Percentiles rank a stretch among this genome's conserved stretches.
These are phyloP conservation scores for Neophaeococcomyces aloes DNA, from an alignment of 2,329 filamentous ascomycete species.

Conservation along the genomic window DNA sequence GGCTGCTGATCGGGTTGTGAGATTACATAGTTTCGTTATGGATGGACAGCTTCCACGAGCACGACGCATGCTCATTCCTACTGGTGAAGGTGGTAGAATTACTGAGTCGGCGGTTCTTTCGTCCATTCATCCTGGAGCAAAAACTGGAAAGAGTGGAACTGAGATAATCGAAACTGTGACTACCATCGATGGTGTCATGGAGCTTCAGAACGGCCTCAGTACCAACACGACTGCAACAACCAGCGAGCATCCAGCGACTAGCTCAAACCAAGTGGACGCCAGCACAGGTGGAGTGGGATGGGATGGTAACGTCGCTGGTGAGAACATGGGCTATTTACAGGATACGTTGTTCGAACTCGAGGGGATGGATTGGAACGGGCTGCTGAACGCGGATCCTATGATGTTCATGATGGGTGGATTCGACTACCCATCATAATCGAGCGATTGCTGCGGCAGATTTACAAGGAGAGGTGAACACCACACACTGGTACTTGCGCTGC, in stretches of 20 bases:
- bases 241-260: neutral
- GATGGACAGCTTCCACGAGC: conserved; percentile 5
- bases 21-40: conserved; percentile 2
- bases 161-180: neutral
- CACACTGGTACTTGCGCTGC: no score
- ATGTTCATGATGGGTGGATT: neutral
- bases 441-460: no score
- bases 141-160: no score
- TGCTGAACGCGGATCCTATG: neutral
- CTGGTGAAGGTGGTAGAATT: neutral
- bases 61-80: conserved; percentile 3
- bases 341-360: neutral
- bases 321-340: neutral
- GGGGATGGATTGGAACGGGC: neutral
- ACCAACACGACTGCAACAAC: neutral
- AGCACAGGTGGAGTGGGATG: neutral
- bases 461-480: no score
- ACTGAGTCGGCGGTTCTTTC: no score
- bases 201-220: neutral
- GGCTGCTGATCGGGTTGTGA: conserved; percentile 19
- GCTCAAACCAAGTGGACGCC: neutral
- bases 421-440: conserved; percentile 2
- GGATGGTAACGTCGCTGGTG: neutral
- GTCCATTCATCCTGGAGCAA: neutral
- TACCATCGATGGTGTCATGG: neutral